A percentile compares a stretch with the other conserved stretches of the same genome.
Evolutionary conservation across 164 flowering plant genomes (phyloP).

Genomic region (Aristolochia californica): DNA sequence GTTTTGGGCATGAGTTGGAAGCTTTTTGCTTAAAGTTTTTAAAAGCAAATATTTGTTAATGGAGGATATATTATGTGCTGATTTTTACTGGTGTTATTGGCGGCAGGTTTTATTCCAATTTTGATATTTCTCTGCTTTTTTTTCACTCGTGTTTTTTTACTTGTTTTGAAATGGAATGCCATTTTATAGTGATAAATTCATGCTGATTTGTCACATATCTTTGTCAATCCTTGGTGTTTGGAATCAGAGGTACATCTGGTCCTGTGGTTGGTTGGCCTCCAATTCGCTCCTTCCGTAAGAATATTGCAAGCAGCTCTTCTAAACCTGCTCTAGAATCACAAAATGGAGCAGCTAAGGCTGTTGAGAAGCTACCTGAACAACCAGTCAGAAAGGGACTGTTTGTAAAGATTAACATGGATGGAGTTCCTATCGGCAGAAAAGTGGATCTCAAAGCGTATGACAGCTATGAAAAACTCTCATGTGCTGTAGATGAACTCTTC

Average conservation of each 20-base stretch:
- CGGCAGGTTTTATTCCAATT: too few relatives aligned
- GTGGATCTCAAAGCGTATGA: slow-evolving; percentile 71
- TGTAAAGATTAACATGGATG: slow-evolving; percentile 98
- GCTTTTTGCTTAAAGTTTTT: too few relatives aligned
- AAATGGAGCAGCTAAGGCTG: slow-evolving; percentile 17
- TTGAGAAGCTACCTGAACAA: slow-evolving; percentile 23
- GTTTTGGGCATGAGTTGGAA: too few relatives aligned
- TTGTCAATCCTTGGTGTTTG: not conserved
- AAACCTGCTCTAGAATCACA: slow-evolving; percentile 38
- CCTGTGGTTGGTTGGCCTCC: slow-evolving; percentile 99
- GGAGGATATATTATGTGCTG: too few relatives aligned
- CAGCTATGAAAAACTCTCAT: slow-evolving; percentile 68
- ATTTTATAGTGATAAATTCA: too few relatives aligned
- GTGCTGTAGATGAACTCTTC: slow-evolving; percentile 84
- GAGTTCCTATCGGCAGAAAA: slow-evolving; percentile 93
- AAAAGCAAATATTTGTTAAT: too few relatives aligned
- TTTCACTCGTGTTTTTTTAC: too few relatives aligned
- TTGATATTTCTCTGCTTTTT: too few relatives aligned
- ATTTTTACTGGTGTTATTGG: too few relatives aligned
- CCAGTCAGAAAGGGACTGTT: slow-evolving; percentile 37
- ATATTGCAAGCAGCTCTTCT: slow-evolving; percentile 50
- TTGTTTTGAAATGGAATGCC: too few relatives aligned
- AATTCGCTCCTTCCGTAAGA: slow-evolving; percentile 78
- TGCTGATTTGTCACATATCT: not conserved
- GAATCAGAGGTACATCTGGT: slow-evolving; percentile 48